phyloP scores from a whole-genome alignment of 768 basidiomycete genomes.

The Auriculariales sp. region DNA sequence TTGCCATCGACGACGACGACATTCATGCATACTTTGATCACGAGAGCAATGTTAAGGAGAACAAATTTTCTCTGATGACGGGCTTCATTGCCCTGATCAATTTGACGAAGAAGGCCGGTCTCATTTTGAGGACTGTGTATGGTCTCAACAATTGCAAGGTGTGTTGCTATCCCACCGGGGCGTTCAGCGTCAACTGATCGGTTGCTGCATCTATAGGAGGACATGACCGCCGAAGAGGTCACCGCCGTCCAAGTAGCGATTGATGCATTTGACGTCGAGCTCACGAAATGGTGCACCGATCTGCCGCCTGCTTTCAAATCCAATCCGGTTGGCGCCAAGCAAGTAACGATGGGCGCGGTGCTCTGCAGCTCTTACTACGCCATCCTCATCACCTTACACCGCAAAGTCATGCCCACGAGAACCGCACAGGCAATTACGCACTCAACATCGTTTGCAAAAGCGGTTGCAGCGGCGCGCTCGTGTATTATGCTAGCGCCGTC shows the following conservation, averaged over 20 bases:
- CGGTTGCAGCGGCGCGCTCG: slow-evolving; percentile 70
- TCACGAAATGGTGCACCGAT: slow-evolving; percentile 74
- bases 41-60: neutral
- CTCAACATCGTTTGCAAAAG: slow-evolving; percentile 63
- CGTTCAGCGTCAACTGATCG: slow-evolving; percentile 3
- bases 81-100: slow-evolving; percentile 63
- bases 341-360: slow-evolving; percentile 70
- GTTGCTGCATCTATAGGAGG: slow-evolving; percentile 22
- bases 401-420: slow-evolving; percentile 56
- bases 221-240: slow-evolving; percentile 58
- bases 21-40: slow-evolving; percentile 55
- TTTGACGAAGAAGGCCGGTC: slow-evolving; percentile 75
- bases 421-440: slow-evolving; percentile 52
- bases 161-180: neutral
- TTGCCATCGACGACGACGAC: slow-evolving; percentile 69
- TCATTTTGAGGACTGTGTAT: slow-evolving; percentile 70
- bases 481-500: slow-evolving; percentile 77
- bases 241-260: slow-evolving; percentile 65
- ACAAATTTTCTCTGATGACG: slow-evolving; percentile 53
- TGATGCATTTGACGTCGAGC: slow-evolving; percentile 59
- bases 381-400: slow-evolving; percentile 72
- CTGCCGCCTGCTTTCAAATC: slow-evolving; percentile 65
- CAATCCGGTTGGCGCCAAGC: slow-evolving; percentile 55
- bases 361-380: slow-evolving; percentile 86
- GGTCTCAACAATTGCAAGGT: slow-evolving; percentile 56